phyloP scores from a whole-genome alignment of 495 filamentous ascomycete genomes.

The Parathielavia appendiculata region DNA sequence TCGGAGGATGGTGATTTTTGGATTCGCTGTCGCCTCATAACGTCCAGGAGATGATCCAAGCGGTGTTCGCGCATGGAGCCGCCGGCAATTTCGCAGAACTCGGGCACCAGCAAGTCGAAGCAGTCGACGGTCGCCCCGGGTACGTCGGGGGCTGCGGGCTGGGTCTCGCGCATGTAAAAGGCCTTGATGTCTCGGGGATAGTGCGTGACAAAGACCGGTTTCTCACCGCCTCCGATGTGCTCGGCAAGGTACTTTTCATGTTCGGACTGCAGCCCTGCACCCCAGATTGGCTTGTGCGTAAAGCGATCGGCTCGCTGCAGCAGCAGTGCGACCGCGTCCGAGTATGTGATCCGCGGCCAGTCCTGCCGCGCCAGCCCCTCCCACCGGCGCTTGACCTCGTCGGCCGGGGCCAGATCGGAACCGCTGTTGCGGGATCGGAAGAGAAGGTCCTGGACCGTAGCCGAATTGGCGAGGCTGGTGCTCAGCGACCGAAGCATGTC shows the following conservation, averaged over 20 bases:
- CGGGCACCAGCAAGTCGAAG: conserved; percentile 91
- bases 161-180: conserved; percentile 86
- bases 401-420: conserved; percentile 32
- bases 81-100: conserved; percentile 82
- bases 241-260: conserved; percentile 87
- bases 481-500: conserved; percentile 62
- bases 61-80: conserved; percentile 93
- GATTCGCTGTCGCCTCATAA: conserved; percentile 54
- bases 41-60: conserved; percentile 58
- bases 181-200: conserved; percentile 84
- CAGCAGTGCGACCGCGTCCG: conserved; percentile 65
- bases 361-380: conserved; percentile 50
- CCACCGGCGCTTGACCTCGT: conserved; percentile 66
- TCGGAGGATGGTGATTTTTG: conserved; percentile 5
- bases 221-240: conserved; percentile 54
- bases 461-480: conserved; percentile 48
- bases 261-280: conserved; percentile 76
- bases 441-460: conserved; percentile 56
- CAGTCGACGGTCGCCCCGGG: conserved; percentile 71
- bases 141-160: conserved; percentile 16
- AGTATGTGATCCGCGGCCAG: conserved; percentile 87
- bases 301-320: conserved; percentile 61
- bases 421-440: conserved; percentile 27
- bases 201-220: conserved; percentile 86
- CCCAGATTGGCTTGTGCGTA: conserved; percentile 61